Conservation (phyloP, 352 stramenopile genomes). For the Peronospora farinosa region DNA sequence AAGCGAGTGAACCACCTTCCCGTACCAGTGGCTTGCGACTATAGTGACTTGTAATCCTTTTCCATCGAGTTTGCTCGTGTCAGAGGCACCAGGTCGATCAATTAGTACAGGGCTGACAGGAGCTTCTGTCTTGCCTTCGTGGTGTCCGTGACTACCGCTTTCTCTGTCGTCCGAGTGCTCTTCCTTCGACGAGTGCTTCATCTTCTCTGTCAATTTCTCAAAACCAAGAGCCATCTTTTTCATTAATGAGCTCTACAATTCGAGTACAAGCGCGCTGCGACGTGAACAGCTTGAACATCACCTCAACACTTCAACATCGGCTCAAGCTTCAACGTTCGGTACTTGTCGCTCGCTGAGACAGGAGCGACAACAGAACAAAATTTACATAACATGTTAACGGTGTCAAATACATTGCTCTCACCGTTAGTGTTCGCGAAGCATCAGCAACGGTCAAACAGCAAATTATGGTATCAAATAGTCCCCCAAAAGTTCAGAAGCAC, state of each 20-base stretch:
- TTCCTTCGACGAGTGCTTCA: conserved; percentile 14
- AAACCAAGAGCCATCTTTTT: conserved; percentile 16
- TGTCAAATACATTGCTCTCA: conserved; percentile 1
- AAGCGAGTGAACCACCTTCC: conserved; percentile 43
- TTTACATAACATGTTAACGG: conserved; percentile 1
- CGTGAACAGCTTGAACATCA: not conserved
- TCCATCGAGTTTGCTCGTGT: conserved; percentile 25
- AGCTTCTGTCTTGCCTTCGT: conserved; percentile 18
- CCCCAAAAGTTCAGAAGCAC: too few species aligned
- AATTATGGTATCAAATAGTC: too few species aligned
- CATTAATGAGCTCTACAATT: conserved; percentile 4
- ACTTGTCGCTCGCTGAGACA: conserved; percentile 4
- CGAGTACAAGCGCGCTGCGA: conserved; percentile 5
- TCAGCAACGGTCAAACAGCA: not conserved
- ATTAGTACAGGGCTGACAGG: conserved; percentile 31
- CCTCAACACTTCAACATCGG: not conserved
- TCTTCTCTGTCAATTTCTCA: conserved; percentile 13
- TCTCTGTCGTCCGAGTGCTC: conserved; percentile 5
- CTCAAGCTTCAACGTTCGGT: conserved; percentile 3
- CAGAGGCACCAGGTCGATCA: conserved; percentile 26
- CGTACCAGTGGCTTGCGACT: conserved; percentile 60
- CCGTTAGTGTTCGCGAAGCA: not conserved
- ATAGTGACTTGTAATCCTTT: conserved; percentile 45
- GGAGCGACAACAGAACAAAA: not conserved
- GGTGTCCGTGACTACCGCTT: conserved; percentile 3